Conservation (phyloP, 495 filamentous ascomycete species). For the Delitschia confertaspora region DNA sequence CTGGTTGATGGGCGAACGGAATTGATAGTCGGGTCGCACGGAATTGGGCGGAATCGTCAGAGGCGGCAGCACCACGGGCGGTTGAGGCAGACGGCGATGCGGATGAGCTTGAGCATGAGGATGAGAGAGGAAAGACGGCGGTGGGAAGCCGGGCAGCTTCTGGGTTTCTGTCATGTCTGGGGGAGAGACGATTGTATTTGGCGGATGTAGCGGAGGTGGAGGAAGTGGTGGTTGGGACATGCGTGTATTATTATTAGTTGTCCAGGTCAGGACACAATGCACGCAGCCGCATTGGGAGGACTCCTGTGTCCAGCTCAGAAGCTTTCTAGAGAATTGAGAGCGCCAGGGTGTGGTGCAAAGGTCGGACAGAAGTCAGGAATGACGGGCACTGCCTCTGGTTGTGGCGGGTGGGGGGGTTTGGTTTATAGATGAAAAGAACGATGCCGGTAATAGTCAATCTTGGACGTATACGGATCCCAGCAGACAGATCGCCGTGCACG, state of each 20-base stretch:
- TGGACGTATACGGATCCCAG: slow-evolving; percentile 26
- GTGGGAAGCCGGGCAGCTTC: slow-evolving; percentile 26
- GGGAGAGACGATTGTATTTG: slow-evolving; percentile 10
- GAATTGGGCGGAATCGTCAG: slow-evolving; percentile 26
- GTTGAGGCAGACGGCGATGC: slow-evolving; percentile 28
- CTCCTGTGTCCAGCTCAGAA: slow-evolving; percentile 18
- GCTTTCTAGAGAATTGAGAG: slow-evolving; percentile 10
- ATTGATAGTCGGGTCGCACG: slow-evolving; percentile 25
- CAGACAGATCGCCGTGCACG: slow-evolving; percentile 17
- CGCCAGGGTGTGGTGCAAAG: slow-evolving; percentile 22
- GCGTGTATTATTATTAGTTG: slow-evolving; percentile 32
- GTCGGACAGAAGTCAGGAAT: slow-evolving; percentile 26
- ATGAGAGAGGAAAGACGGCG: slow-evolving; percentile 24
- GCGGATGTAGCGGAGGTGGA: slow-evolving; percentile 30
- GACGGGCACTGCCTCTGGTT: slow-evolving; percentile 24
- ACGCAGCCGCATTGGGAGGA: slow-evolving; percentile 29
- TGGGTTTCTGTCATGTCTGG: slow-evolving; percentile 34
- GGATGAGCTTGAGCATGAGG: too few species aligned
- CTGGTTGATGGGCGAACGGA: slow-evolving; percentile 23
- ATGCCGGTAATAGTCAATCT: slow-evolving; percentile 13
- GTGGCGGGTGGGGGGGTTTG: slow-evolving; percentile 24
- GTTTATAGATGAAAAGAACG: slow-evolving; percentile 22
- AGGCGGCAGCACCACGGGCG: slow-evolving; percentile 26
- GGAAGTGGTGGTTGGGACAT: slow-evolving; percentile 35
- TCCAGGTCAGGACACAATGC: slow-evolving; percentile 25